Percentiles rank a stretch among this genome's conserved stretches.
phyloP scores from a whole-genome alignment of 176 grass and related monocot genomes.

The Eleusine coracana region DNA sequence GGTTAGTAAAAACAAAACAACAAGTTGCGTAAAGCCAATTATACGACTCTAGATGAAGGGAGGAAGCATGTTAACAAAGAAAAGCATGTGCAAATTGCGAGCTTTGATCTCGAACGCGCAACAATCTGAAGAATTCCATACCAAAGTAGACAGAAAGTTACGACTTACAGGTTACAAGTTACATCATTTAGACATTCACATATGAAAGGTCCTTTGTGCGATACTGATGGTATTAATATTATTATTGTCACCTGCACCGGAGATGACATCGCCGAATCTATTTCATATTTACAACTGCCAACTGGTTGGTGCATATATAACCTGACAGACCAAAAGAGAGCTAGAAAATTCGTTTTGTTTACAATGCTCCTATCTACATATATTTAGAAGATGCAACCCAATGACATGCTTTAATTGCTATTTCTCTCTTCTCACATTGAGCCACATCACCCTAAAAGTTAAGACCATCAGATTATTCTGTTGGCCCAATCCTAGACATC shows the following conservation, averaged over 20 bases:
- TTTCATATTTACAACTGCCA: constrained; percentile 4
- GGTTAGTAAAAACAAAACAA: background rate
- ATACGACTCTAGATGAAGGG: background rate
- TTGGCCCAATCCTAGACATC: no score
- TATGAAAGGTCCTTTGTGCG: background rate
- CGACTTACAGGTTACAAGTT: background rate
- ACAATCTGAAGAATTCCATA: background rate
- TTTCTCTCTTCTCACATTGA: no score
- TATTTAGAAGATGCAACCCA: no score
- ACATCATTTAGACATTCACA: background rate
- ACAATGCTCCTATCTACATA: background rate
- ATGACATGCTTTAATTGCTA: no score
- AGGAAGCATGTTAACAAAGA: background rate
- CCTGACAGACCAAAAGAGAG: background rate
- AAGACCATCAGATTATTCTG: no score
- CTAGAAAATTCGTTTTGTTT: background rate
- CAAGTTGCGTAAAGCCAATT: background rate
- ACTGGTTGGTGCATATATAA: constrained; percentile 1
- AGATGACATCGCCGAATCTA: background rate
- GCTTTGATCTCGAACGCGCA: background rate
- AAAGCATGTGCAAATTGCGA: constrained; percentile 9
- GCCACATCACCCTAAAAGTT: no score
- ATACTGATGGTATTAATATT: background rate
- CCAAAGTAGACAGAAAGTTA: background rate
- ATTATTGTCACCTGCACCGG: background rate